Percentiles rank a stretch among this genome's conserved stretches.
phyloP scores from a whole-genome alignment of 2,329 filamentous ascomycete genomes.

The Calonectria crousiana region DNA sequence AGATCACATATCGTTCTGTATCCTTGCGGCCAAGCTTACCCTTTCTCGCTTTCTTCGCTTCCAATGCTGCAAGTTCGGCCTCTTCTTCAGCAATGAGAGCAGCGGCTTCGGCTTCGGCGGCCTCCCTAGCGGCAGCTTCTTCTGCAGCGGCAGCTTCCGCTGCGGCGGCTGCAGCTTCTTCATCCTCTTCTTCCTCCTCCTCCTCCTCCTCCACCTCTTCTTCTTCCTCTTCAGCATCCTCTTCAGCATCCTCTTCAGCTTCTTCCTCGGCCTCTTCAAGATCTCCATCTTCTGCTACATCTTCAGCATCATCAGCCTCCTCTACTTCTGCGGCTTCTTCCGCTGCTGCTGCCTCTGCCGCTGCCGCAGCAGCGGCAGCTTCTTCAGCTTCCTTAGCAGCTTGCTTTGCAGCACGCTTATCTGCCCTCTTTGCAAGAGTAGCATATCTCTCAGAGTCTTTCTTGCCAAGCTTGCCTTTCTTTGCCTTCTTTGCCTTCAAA shows the following conservation, averaged over 20 bases:
- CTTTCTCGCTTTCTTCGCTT: conserved; percentile 52
- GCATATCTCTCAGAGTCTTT: conserved; percentile 39
- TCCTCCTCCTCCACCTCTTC: conserved; percentile 34
- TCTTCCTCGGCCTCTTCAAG: conserved; percentile 48
- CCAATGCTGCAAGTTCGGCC: conserved; percentile 54
- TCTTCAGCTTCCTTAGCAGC: conserved; percentile 21
- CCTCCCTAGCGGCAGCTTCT: conserved; percentile 31
- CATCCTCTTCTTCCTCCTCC: conserved; percentile 26
- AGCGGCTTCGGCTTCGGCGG: conserved; percentile 24
- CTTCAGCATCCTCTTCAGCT: conserved; percentile 31
- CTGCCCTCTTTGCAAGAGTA: conserved; percentile 29
- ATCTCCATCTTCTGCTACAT: conserved; percentile 35
- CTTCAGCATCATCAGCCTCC: conserved; percentile 28
- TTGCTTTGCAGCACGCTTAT: conserved; percentile 31
- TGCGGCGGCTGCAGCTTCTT: conserved; percentile 47
- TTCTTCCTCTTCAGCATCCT: conserved; percentile 24
- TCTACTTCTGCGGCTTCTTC: conserved; percentile 37
- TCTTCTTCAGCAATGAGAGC: conserved; percentile 48
- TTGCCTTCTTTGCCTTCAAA: conserved; percentile 51
- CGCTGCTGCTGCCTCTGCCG: conserved; percentile 38
- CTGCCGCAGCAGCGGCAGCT: conserved; percentile 28
- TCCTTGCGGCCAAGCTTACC: conserved; percentile 31
- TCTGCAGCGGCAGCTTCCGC: conserved; percentile 33
- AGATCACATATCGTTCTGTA: conserved; percentile 19
- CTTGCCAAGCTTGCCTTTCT: conserved; percentile 47